These are phyloP conservation scores for Bipolaris cookei DNA, from an alignment of 2,329 filamentous ascomycete genomes.

Conservation along the genomic window DNA sequence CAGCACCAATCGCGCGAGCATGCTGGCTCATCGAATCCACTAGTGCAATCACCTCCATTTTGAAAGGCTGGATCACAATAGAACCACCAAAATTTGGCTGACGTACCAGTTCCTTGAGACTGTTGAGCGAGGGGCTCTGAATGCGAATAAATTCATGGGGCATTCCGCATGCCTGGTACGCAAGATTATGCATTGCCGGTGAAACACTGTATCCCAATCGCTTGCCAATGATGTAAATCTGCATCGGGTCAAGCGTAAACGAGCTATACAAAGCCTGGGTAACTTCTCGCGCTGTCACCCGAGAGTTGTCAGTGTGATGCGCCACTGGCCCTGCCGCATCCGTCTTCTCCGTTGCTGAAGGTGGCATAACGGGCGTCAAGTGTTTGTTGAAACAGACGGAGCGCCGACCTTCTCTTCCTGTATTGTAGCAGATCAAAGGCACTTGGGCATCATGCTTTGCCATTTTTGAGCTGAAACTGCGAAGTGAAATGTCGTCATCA, in stretches of 20 bases:
- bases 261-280: conserved; percentile 70
- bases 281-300: conserved; percentile 67
- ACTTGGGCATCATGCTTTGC: conserved; percentile 54
- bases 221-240: conserved; percentile 76
- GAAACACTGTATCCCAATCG: conserved; percentile 75
- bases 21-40: conserved; percentile 73
- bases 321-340: conserved; percentile 4
- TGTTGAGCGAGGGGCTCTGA: conserved; percentile 67
- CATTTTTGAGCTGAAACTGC: conserved; percentile 61
- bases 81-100: conserved; percentile 74
- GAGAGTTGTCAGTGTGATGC: conserved; percentile 50
- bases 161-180: conserved; percentile 70
- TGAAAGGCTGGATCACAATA: conserved; percentile 75
- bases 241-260: conserved; percentile 71
- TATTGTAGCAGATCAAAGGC: conserved; percentile 69
- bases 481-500: conserved; percentile 69
- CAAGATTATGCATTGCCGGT: conserved; percentile 78
- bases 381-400: conserved; percentile 72
- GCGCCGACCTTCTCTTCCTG: conserved; percentile 65
- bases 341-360: conserved; percentile 48
- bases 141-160: conserved; percentile 71
- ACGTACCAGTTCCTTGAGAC: conserved; percentile 67
- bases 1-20: conserved; percentile 75
- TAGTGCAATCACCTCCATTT: conserved; percentile 71
- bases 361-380: conserved; percentile 66